A percentile compares a stretch with the other conserved stretches of the same genome.
Evolutionary conservation across 805 yeast genomes (phyloP).

Genomic region (Jamesozyma gamospora): DNA sequence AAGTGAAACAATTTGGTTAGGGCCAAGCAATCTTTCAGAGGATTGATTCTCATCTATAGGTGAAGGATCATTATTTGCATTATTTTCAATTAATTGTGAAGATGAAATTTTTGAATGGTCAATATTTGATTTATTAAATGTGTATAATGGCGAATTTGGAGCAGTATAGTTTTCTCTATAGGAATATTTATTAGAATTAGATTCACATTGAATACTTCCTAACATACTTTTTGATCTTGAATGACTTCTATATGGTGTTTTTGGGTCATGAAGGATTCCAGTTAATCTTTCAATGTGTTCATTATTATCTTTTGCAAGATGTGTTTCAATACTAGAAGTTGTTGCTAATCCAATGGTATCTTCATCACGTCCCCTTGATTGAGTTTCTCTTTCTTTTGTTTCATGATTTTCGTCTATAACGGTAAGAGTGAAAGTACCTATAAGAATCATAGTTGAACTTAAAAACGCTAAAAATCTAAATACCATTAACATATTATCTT

Average conservation of each 20-base stretch:
- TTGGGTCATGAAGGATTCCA: no score
- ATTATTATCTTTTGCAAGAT: neutral
- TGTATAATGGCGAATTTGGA: no score
- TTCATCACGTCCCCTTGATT: neutral
- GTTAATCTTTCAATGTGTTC: neutral
- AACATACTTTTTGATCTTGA: neutral
- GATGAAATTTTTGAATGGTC: no score
- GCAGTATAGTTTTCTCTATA: no score
- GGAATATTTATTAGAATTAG: no score
- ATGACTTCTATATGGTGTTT: neutral
- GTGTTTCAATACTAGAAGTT: neutral
- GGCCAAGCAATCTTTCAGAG: no score
- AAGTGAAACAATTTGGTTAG: no score
- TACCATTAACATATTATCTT: conserved; percentile 44
- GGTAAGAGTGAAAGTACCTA: conserved; percentile 23
- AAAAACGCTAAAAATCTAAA: conserved; percentile 45
- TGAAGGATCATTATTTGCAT: no score
- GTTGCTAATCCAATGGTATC: neutral
- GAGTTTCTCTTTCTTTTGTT: neutral
- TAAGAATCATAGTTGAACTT: conserved; percentile 32
- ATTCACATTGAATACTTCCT: no score
- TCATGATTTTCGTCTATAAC: neutral
- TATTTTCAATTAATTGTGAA: no score
- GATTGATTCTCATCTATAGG: no score
- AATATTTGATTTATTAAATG: no score